Evolutionary conservation across 345 rosid genomes (phyloP).

Genomic region (Hibiscus syriacus): DNA sequence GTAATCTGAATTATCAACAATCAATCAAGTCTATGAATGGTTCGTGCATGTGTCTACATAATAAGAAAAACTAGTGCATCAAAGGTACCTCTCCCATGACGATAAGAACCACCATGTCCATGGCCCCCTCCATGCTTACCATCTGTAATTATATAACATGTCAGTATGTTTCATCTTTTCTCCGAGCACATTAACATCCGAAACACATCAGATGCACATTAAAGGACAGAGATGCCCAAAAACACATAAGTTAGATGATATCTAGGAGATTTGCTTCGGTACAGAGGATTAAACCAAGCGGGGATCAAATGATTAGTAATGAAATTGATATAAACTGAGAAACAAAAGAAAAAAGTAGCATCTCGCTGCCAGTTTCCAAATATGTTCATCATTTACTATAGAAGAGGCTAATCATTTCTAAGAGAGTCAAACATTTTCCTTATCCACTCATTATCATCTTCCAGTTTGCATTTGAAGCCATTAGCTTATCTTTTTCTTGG

Average conservation of each 20-base stretch:
- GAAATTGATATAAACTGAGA: not conserved
- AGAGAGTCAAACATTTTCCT: not conserved
- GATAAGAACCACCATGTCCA: constrained; percentile 61
- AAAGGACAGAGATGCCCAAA: not conserved
- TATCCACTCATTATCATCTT: not conserved
- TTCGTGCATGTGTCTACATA: not conserved
- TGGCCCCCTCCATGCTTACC: constrained; percentile 68
- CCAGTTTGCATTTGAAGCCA: not conserved
- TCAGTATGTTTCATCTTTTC: constrained; percentile 1
- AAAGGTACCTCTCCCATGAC: constrained; percentile 58
- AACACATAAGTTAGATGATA: not conserved
- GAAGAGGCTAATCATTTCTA: not conserved
- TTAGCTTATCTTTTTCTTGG: not conserved
- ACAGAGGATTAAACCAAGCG: not conserved
- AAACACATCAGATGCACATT: not conserved
- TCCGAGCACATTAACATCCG: not conserved
- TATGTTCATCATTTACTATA: not conserved
- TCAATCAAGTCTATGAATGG: constrained; percentile 2
- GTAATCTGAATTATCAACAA: constrained; percentile 40
- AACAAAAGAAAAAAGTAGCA: too few relatives aligned
- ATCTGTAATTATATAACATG: constrained; percentile 39
- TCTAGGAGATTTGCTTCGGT: not conserved
- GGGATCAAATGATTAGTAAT: not conserved
- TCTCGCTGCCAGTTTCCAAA: constrained; percentile 1
- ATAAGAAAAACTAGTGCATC: not conserved